phyloP scores from a whole-genome alignment of 2,329 filamentous ascomycete species.

The Ceratocystis cacaofunesta region DNA sequence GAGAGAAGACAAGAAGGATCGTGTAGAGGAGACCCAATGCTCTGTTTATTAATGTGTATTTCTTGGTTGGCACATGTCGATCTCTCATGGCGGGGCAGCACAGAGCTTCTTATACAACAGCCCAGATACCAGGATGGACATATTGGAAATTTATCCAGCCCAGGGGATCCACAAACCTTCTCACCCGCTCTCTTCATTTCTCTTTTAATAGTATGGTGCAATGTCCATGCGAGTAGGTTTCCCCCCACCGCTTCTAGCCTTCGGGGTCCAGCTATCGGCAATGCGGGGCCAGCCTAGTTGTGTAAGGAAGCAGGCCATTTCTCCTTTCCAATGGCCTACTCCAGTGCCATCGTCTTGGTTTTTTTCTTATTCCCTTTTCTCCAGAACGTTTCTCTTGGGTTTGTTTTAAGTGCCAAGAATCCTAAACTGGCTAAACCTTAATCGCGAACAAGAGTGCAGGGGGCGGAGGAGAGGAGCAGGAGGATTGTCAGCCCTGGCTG shows the following conservation, averaged over 20 bases:
- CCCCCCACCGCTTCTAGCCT: not conserved
- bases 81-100: not conserved
- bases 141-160: not conserved
- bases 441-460: conserved; percentile 1
- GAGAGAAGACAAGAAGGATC: not conserved
- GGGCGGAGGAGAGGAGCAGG: not conserved
- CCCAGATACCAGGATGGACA: too few relatives aligned
- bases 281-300: not conserved
- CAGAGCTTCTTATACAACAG: conserved; percentile 2
- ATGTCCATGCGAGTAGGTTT: not conserved
- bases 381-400: conserved; percentile 4
- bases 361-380: not conserved
- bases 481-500: not conserved
- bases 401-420: not conserved
- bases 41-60: not conserved
- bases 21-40: not conserved
- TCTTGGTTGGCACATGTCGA: not conserved
- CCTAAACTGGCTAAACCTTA: not conserved
- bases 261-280: not conserved
- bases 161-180: conserved; percentile 7
- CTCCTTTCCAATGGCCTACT: not conserved
- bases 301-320: not conserved
- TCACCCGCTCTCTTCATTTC: not conserved
- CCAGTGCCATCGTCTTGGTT: not conserved
- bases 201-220: not conserved